Percentiles rank a stretch among this genome's conserved stretches.
These are phyloP conservation scores for Guyanaporus albipodus DNA, from an alignment of 768 basidiomycete species.

Conservation along the genomic window DNA sequence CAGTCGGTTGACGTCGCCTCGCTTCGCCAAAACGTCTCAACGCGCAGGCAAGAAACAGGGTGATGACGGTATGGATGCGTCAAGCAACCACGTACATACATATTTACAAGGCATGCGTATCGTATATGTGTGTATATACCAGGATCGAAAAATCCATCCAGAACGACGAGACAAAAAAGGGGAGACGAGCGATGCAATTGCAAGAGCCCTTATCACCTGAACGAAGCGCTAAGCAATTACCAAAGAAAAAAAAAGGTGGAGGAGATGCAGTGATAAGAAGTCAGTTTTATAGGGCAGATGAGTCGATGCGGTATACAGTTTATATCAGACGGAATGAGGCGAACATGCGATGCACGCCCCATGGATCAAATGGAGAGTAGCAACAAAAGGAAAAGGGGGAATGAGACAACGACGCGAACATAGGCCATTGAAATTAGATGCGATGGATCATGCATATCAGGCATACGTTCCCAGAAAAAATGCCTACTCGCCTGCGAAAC, in stretches of 20 bases:
- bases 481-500: slow-evolving; percentile 20
- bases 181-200: not conserved
- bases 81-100: slow-evolving; percentile 27
- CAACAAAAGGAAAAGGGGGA: not conserved
- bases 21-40: not conserved
- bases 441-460: slow-evolving; percentile 23
- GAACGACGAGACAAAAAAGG: not conserved
- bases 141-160: slow-evolving; percentile 8
- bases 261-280: slow-evolving; percentile 4
- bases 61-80: slow-evolving; percentile 16
- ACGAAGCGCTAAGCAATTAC: too few species aligned
- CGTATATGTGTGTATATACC: slow-evolving; percentile 21
- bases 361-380: slow-evolving; percentile 18
- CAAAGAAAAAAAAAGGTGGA: not conserved
- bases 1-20: not conserved
- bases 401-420: slow-evolving; percentile 10
- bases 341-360: slow-evolving; percentile 11
- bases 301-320: slow-evolving; percentile 29
- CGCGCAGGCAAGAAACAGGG: not conserved
- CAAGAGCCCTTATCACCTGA: not conserved
- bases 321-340: slow-evolving; percentile 12
- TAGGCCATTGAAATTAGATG: slow-evolving; percentile 21
- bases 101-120: slow-evolving; percentile 19
- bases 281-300: slow-evolving; percentile 12
- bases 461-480: slow-evolving; percentile 18